Evolutionary conservation across 345 rosid genomes (phyloP), one percentile per base, ranked within the genome.

Genomic region (Hypericum androsaemum): DNA sequence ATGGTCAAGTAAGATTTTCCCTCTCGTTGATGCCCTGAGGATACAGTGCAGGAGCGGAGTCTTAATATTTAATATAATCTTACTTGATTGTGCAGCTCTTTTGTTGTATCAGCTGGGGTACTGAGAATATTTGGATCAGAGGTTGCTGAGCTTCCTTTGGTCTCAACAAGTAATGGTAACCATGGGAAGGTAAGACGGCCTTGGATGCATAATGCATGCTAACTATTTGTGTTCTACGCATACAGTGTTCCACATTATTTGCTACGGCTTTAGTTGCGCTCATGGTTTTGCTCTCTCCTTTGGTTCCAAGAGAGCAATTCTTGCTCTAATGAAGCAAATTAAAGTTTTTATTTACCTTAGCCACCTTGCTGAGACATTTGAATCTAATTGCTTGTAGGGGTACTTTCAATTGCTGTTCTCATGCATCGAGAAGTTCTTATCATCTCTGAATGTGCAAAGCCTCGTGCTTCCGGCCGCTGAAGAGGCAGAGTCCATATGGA

Each of bases 401-500:
- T 88, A 88, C 67, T 92, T 92, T 68, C 88, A 80, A 54, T 73
- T 82, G 48, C 63, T 92, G 17, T 92, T 88, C 67, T 62, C 67
- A 14, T 85, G 98, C 70, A 54, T 88, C 9, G 80, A 92, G 71
- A 75, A 71, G 67, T 82, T 92, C 45, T 79, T 92, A 0, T 65
- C 81, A 52, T 78, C 69, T 58, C 71, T 92, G 52, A 70, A 77
- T 9, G 87, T 88, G 58, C 81, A 78, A 72, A 69, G 73, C 44
- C 71, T 88, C 0, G 80, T 85, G 52, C 86, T 92, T 59, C 98
- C 96, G 9, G 92, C 96, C 10, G 95, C 96, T 12, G 87, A 76
- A 50, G 94, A 83, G 77, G 96, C 88, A 0, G 83, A 78, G 64
- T 78, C 95, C n/a, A 83, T 92, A 47, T 92, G 95, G 96, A 88